These are phyloP conservation scores for Pleurotus djamor DNA, from an alignment of 768 basidiomycete genomes.

Conservation along the genomic window DNA sequence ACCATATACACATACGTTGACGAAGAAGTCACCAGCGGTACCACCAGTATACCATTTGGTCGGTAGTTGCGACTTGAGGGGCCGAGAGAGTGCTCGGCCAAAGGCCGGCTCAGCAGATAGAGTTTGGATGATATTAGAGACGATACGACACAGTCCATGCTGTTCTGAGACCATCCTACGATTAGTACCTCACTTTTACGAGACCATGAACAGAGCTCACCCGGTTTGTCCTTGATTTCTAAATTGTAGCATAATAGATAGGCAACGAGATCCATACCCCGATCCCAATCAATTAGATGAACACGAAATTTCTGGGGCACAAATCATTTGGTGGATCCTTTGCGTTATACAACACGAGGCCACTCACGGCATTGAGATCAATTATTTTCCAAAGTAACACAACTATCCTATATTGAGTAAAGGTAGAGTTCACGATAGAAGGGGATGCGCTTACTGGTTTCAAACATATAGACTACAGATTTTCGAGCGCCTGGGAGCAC, in stretches of 20 bases:
- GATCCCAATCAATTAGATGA: slow-evolving; percentile 81
- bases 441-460: slow-evolving; percentile 56
- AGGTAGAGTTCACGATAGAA: slow-evolving; percentile 6
- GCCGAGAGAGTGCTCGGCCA: slow-evolving; percentile 62
- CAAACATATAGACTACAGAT: slow-evolving; percentile 78
- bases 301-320: slow-evolving; percentile 81
- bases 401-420: slow-evolving; percentile 36
- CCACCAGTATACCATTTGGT: slow-evolving; percentile 76
- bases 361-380: slow-evolving; percentile 84
- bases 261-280: slow-evolving; percentile 71
- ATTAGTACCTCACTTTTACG: slow-evolving; percentile 6
- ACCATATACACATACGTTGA: slow-evolving; percentile 58
- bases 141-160: slow-evolving; percentile 84
- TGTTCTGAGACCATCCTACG: slow-evolving; percentile 53
- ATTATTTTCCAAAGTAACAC: slow-evolving; percentile 89
- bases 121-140: slow-evolving; percentile 91
- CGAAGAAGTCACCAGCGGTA: slow-evolving; percentile 81
- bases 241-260: slow-evolving; percentile 80
- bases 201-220: slow-evolving; percentile 39
- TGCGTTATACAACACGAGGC: neutral
- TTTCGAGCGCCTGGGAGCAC: slow-evolving; percentile 85
- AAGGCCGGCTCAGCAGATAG: slow-evolving; percentile 85
- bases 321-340: neutral
- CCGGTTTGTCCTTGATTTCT: slow-evolving; percentile 92
- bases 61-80: slow-evolving; percentile 65